Percentiles rank a stretch among this genome's conserved stretches.
Evolutionary conservation across 805 yeast genomes (phyloP).

Genomic region (Lachancea meyersii): DNA sequence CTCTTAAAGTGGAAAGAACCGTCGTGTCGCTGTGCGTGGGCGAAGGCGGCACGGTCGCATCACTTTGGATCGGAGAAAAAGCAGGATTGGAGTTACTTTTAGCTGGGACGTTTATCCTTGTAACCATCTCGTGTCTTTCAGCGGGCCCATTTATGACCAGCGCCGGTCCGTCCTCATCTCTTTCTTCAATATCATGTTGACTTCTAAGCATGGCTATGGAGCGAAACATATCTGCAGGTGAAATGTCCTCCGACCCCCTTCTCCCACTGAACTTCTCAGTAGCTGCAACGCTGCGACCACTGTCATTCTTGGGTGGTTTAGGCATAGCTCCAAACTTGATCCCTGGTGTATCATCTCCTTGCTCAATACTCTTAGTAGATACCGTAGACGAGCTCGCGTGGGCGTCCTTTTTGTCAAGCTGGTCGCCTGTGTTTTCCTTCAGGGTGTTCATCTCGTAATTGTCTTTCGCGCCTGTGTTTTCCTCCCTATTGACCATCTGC

Average conservation of each 20-base stretch:
- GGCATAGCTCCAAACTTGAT: slow-evolving; percentile 8
- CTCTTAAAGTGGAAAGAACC: neutral
- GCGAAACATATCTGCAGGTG: slow-evolving; percentile 78
- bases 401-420: neutral
- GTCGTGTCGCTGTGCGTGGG: neutral
- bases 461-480: slow-evolving; percentile 14
- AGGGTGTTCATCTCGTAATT: slow-evolving; percentile 8
- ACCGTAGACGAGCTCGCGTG: slow-evolving; percentile 6
- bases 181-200: slow-evolving; percentile 34
- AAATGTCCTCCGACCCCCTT: slow-evolving; percentile 43
- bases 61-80: neutral
- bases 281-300: neutral
- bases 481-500: slow-evolving; percentile 30
- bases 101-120: neutral
- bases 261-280: slow-evolving; percentile 30
- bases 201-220: slow-evolving; percentile 77
- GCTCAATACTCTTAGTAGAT: slow-evolving; percentile 5
- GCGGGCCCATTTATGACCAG: slow-evolving; percentile 67
- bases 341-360: slow-evolving; percentile 2
- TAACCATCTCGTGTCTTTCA: slow-evolving; percentile 7
- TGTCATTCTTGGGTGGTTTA: slow-evolving; percentile 5
- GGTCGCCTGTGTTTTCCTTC: neutral
- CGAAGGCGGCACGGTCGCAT: neutral
- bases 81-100: neutral
- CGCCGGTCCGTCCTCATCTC: slow-evolving; percentile 68